phyloP scores from a whole-genome alignment of 345 rosid genomes.

The Bretschneidera sinensis region DNA sequence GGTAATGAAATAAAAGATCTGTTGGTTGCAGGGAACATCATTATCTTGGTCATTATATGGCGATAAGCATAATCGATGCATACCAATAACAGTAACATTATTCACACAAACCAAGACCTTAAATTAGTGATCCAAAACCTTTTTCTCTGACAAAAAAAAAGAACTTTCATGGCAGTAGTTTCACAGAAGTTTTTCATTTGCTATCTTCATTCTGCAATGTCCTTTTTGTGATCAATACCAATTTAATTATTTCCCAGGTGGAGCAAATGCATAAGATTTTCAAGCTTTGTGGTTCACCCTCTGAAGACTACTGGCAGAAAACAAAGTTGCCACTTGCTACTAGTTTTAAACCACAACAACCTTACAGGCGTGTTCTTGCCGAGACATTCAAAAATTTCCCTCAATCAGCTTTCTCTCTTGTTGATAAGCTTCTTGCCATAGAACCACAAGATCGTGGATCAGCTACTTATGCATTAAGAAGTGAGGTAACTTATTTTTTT shows the following conservation, averaged over 20 bases:
- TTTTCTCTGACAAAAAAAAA: not conserved
- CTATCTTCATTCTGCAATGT: not conserved
- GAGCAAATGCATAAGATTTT: conserved; percentile 97
- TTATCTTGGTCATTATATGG: too few relatives aligned
- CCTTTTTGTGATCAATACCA: not conserved
- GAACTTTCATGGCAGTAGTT: not conserved
- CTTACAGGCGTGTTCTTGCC: conserved; percentile 47
- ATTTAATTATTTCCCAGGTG: conserved; percentile 40
- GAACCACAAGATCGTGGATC: conserved; percentile 67
- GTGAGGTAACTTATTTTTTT: conserved; percentile 42
- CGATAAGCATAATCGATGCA: too few relatives aligned
- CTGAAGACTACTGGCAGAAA: conserved; percentile 74
- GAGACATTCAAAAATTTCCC: conserved; percentile 61
- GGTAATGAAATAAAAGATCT: too few relatives aligned
- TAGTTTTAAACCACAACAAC: conserved; percentile 70
- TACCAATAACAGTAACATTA: not conserved
- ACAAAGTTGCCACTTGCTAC: conserved; percentile 61
- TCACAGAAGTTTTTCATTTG: not conserved
- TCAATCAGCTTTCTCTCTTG: conserved; percentile 46
- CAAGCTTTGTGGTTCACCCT: conserved; percentile 90
- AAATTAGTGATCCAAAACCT: not conserved
- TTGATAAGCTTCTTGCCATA: conserved; percentile 61
- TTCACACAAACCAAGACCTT: not conserved
- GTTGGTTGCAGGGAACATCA: too few relatives aligned
- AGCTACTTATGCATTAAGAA: conserved; percentile 50